These are phyloP conservation scores for Metschnikowia henanensis DNA, from an alignment of 805 yeast genomes.

Conservation along the genomic window DNA sequence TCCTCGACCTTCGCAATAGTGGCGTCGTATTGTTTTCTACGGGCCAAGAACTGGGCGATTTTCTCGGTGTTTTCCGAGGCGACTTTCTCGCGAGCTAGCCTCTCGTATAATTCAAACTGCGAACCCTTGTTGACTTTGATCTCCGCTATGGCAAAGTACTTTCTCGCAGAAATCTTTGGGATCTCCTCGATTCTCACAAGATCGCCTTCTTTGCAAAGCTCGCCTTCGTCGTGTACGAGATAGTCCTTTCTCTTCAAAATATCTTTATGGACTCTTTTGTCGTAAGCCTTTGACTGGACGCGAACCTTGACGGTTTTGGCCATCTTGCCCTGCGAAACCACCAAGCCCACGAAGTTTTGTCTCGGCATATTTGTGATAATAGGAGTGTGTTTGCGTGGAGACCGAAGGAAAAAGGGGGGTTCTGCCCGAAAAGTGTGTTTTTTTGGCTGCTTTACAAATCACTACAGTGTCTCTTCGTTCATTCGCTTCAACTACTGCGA, in stretches of 20 bases:
- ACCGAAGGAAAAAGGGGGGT: background rate
- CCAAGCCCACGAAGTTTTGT: conserved; percentile 90
- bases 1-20: conserved; percentile 38
- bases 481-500: background rate
- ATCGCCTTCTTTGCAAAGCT: conserved; percentile 92
- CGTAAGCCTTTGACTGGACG: conserved; percentile 74
- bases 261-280: conserved; percentile 71
- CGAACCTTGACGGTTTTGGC: conserved; percentile 92
- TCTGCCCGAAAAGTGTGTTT: background rate
- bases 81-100: conserved; percentile 68
- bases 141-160: conserved; percentile 90
- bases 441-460: too few relatives aligned
- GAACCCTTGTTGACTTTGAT: conserved; percentile 88
- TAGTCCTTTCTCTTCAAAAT: conserved; percentile 77
- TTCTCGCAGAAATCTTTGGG: conserved; percentile 79
- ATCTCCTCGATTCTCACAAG: conserved; percentile 89
- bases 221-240: conserved; percentile 91
- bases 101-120: conserved; percentile 79
- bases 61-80: conserved; percentile 61
- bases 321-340: conserved; percentile 95
- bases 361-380: conserved; percentile 73
- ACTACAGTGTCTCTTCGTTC: too few relatives aligned
- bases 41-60: conserved; percentile 52
- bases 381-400: background rate
- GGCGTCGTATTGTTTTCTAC: conserved; percentile 30